These are phyloP conservation scores for Amphichorda felina DNA, from an alignment of 2,329 filamentous ascomycete genomes.

Conservation along the genomic window DNA sequence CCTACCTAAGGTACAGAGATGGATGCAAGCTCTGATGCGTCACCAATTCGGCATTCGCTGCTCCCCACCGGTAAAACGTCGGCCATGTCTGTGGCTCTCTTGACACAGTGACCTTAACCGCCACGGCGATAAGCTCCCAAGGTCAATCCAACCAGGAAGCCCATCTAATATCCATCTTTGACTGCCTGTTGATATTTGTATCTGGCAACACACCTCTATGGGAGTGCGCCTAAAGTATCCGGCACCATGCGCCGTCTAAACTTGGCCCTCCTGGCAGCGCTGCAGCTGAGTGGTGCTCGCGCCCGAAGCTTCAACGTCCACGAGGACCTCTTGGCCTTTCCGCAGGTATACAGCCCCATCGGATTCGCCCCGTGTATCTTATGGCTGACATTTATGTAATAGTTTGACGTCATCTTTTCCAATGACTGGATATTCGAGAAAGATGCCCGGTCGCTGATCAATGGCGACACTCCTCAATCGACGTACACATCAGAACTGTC, in stretches of 20 bases:
- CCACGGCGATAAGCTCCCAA: background rate
- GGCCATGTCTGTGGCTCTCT: background rate
- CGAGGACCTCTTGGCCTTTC: constrained; percentile 77
- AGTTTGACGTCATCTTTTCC: constrained; percentile 75
- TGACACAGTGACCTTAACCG: constrained; percentile 6
- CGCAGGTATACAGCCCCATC: constrained; percentile 49
- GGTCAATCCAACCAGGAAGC: background rate
- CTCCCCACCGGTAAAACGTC: background rate
- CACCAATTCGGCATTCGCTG: background rate
- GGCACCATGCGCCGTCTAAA: constrained; percentile 38
- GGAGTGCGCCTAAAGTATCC: constrained; percentile 1
- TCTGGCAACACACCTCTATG: background rate
- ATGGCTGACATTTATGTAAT: constrained; percentile 4
- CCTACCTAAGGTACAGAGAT: too few species aligned
- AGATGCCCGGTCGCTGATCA: constrained; percentile 53
- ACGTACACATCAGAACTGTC: constrained; percentile 27
- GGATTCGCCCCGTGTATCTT: background rate
- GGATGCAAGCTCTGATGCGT: background rate
- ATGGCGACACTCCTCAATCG: constrained; percentile 19
- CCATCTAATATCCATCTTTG: background rate
- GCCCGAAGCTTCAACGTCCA: constrained; percentile 66
- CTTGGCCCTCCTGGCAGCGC: constrained; percentile 28
- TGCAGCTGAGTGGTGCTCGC: constrained; percentile 34
- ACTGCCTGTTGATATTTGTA: too few species aligned
- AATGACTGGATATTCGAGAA: constrained; percentile 59